These are phyloP conservation scores for Talaromyces atroroseus DNA, from an alignment of 2,329 filamentous ascomycete genomes.

Conservation along the genomic window DNA sequence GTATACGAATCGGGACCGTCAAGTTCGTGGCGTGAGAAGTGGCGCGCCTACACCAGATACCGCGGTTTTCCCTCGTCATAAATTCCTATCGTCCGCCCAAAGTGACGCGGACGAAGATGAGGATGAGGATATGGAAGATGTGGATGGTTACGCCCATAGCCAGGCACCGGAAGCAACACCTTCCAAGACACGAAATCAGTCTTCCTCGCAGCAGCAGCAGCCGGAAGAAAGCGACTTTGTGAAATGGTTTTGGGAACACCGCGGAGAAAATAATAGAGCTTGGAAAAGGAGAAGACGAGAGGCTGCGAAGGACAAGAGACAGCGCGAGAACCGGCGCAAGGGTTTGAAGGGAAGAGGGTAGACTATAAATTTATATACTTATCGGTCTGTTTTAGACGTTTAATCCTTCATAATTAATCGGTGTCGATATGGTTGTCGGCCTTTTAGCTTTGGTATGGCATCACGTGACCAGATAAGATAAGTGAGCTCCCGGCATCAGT, in stretches of 20 bases:
- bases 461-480: slow-evolving; percentile 8
- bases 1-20: slow-evolving; percentile 71
- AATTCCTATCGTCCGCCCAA: slow-evolving; percentile 24
- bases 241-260: slow-evolving; percentile 57
- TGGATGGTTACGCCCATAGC: not conserved
- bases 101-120: slow-evolving; percentile 21
- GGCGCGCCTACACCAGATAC: slow-evolving; percentile 95
- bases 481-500: not conserved
- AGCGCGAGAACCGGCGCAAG: slow-evolving; percentile 54
- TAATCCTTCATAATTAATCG: not conserved
- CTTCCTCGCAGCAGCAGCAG: slow-evolving; percentile 13
- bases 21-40: slow-evolving; percentile 63
- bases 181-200: slow-evolving; percentile 13
- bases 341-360: slow-evolving; percentile 36
- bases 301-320: slow-evolving; percentile 55
- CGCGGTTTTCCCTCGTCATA: slow-evolving; percentile 57
- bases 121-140: slow-evolving; percentile 14
- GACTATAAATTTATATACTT: not conserved
- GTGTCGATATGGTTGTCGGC: not conserved
- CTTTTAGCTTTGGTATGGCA: not conserved
- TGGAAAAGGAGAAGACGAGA: slow-evolving; percentile 54
- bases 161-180: slow-evolving; percentile 10
- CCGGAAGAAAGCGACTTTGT: slow-evolving; percentile 51
- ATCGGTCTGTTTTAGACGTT: not conserved
- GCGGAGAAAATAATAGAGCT: slow-evolving; percentile 46